A percentile compares a stretch with the other conserved stretches of the same genome.
phyloP scores from a whole-genome alignment of 352 stramenopile genomes.

The Pythium utonaiense region DNA sequence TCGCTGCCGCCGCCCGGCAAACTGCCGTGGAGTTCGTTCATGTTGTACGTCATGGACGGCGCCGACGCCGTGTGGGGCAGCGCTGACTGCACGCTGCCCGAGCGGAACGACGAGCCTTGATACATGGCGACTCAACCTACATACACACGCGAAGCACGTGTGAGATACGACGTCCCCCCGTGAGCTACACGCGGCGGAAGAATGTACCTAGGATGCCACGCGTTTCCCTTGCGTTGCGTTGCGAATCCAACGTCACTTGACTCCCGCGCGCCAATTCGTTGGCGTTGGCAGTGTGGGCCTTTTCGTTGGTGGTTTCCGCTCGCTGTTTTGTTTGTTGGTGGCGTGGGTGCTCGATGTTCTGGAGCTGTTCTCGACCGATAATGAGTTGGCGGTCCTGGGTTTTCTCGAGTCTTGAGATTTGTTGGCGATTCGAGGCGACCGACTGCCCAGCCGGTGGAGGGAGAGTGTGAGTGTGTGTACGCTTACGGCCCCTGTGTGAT shows the following conservation, averaged over 20 bases:
- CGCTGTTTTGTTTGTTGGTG: background rate
- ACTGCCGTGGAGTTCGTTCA: constrained; percentile 19
- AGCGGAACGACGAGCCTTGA: constrained; percentile 1
- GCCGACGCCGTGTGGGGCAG: constrained; percentile 22
- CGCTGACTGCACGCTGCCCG: background rate
- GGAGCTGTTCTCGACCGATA: constrained; percentile 1
- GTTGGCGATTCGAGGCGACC: constrained; percentile 1
- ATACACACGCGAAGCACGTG: background rate
- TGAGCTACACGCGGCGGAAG: background rate
- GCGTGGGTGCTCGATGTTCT: background rate
- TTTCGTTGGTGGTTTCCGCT: background rate
- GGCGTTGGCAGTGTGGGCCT: background rate
- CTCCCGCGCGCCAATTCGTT: background rate
- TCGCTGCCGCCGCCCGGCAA: constrained; percentile 7
- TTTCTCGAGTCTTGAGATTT: constrained; percentile 4
- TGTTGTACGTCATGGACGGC: constrained; percentile 15
- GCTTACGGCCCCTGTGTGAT: background rate
- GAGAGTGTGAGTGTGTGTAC: constrained; percentile 13
- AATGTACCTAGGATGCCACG: background rate
- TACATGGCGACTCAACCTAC: constrained; percentile 11
- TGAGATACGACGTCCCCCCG: background rate
- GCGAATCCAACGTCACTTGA: background rate
- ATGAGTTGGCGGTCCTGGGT: constrained; percentile 2
- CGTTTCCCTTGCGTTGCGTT: background rate
- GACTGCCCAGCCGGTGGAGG: constrained; percentile 2